phyloP scores from a whole-genome alignment of 2,329 filamentous ascomycete genomes.

The Apiospora malaysiana region DNA sequence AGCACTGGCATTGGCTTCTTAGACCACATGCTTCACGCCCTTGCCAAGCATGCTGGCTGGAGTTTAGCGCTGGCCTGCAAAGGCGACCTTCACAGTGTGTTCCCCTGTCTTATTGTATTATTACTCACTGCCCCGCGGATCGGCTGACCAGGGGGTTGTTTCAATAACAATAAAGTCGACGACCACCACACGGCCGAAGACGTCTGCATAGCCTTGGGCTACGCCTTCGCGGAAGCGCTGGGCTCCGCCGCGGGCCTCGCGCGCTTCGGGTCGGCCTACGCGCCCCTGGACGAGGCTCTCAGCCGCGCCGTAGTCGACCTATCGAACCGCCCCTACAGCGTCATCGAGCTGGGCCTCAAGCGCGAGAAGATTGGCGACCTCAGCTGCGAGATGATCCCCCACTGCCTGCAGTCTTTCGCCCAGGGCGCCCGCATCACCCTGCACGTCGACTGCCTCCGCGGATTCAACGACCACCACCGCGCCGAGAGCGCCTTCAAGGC shows the following conservation, averaged over 20 bases:
- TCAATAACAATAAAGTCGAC: conserved; percentile 67
- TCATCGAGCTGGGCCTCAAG: conserved; percentile 82
- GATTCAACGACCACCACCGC: conserved; percentile 93
- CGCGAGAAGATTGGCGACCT: conserved; percentile 94
- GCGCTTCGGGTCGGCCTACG: conserved; percentile 90
- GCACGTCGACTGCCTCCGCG: conserved; percentile 90
- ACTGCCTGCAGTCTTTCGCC: conserved; percentile 93
- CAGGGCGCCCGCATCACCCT: conserved; percentile 89
- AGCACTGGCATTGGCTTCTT: conserved; percentile 96
- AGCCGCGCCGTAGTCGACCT: conserved; percentile 94
- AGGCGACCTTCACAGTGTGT: conserved; percentile 87
- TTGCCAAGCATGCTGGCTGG: conserved; percentile 96
- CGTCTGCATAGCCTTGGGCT: conserved; percentile 87
- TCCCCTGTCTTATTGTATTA: not conserved
- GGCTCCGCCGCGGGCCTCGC: conserved; percentile 80
- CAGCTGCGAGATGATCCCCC: conserved; percentile 95
- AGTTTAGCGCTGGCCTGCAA: conserved; percentile 81
- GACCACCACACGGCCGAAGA: conserved; percentile 99
- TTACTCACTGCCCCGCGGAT: not conserved
- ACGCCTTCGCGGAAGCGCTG: conserved; percentile 82
- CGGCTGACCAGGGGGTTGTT: not conserved
- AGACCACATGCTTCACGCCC: conserved; percentile 97
- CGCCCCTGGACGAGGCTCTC: conserved; percentile 92
- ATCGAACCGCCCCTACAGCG: conserved; percentile 86
- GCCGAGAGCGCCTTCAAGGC: conserved; percentile 98